Conservation (phyloP, 306 rosid species). For the Trichosanthes cucumerina region DNA sequence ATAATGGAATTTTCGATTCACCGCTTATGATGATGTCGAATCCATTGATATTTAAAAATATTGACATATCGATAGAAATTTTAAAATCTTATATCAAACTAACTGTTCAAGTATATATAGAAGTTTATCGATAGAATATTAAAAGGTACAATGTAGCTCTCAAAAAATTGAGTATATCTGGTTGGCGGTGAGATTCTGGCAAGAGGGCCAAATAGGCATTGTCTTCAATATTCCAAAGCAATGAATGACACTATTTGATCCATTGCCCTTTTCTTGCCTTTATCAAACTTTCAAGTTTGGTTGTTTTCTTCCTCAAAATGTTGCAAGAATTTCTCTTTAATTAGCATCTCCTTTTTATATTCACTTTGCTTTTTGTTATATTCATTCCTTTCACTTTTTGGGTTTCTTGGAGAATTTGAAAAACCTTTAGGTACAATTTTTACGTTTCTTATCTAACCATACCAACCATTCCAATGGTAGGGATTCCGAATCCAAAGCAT, state of each 20-base stretch:
- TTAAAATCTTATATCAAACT: neutral
- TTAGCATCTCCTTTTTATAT: neutral
- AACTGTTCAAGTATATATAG: neutral
- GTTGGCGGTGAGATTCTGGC: conserved; percentile 1
- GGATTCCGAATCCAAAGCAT: neutral
- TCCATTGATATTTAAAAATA: too few species aligned
- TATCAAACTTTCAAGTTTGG: neutral
- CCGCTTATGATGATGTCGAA: too few species aligned
- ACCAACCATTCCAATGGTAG: neutral
- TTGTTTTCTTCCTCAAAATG: neutral
- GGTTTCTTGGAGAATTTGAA: neutral
- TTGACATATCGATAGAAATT: too few species aligned
- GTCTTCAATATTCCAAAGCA: conserved; percentile 5
- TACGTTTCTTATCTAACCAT: neutral
- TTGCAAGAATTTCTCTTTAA: neutral
- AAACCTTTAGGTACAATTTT: neutral
- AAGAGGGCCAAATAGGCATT: neutral
- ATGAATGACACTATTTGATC: neutral
- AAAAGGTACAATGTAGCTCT: neutral
- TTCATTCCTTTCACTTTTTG: neutral
- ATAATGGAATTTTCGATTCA: neutral
- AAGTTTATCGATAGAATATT: neutral
- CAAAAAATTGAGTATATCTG: neutral
- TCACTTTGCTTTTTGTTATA: conserved; percentile 1
- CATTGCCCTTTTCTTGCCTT: neutral